Evolutionary conservation across 2,329 filamentous ascomycete species (phyloP), one percentile per base, ranked within the genome.

Genomic region (Sclerotinia nivalis): DNA sequence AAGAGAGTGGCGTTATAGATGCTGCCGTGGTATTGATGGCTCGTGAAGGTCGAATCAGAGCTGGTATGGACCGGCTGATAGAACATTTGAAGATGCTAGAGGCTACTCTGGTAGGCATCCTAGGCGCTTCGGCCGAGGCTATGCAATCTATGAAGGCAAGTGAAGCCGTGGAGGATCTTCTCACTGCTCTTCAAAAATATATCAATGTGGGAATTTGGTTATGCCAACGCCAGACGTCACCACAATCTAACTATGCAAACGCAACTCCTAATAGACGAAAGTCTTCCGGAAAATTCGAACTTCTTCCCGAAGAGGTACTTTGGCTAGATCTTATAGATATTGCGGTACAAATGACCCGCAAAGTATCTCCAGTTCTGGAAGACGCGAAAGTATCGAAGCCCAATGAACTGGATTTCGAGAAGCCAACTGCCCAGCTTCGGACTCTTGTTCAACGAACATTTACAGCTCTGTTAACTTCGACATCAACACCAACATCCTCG

Each of bases 201-300:
- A 89, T 91, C 1, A 90, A 93, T 73, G 93, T 99, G 1, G 96
- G 96, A 20, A 95, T 97, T 65, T 99, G 96, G 96, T 84, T 99
- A 18, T 98, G 96, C 75, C 93, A 96, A 80, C 89, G 91, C 1
- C 93, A 97, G 78, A 93, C 88, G 62, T 92, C 91, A 76, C 86
- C 85, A 0, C 80, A 83, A 8, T 78, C 79, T 62, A 71, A 67
- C 31, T 71, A 71, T 69, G 4, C 60, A 80, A 81, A 71, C 75
- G 78, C 67, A 83, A 80, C 73, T 79, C 81, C 28, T 83, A 88
- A 73, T 82, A 87, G 80, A 79, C 87, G 80, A 71, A 85, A 86
- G 69, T 76, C 80, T 4, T 75, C 80, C 7, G 74, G 80, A 1
- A 79, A 79, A 2, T 69, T 64, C 31, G 82, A 84, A 54, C 81